Base-by-base conservation (phyloP, 768 basidiomycete species). In the Phanerochaete carnosa region DNA sequence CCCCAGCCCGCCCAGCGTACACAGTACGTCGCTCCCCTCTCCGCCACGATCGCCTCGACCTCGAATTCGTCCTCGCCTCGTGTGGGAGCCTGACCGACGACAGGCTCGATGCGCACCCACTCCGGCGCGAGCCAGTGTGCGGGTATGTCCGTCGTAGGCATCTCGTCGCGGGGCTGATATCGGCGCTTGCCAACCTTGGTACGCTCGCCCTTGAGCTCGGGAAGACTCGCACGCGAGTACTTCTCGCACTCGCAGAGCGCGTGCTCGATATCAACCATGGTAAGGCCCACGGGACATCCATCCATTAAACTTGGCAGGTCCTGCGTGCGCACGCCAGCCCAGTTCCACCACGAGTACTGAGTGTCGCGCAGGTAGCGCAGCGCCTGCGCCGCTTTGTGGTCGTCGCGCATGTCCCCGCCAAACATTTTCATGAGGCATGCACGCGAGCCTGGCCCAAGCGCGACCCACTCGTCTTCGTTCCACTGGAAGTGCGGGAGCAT, bases 201-300 rank as follows among this genome's bases (percentile, higher is more conserved):
- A 46, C 82, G 76, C n/a, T 1, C n/a, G 35, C 54, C 35, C 2
- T 1, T 1, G 58, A 85, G 67, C 12, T 71, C 43, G 2, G 84
- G 82, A 69, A 84, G 81, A 22, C 72, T 75, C n/a, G 74, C 74
- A 49, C 90, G 86, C 45, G 84, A 77, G 67, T 92, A 92, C 68
- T 92, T 90, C 74, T 91, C 88, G 47, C 88, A 78, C 69, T 93
- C 91, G 73, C 91, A 93, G 16, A 92, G 73, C 1, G 85, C 78
- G 69, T 93, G 91, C 74, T 93, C 91, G 56, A 92, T 76, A 69
- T 93, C 91, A 37, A 85, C 83, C 52, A 90, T 74, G 64, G 88
- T 83, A 7, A 82, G 81, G 13, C 68, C 68, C 0, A 61, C 62
- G 2, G 64, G 55, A 13, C 62, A 56, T 19, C 58, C 64, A 11